Evolutionary conservation across 2,329 filamentous ascomycete species (phyloP), one percentile per base, ranked within the genome.

Genomic region (Onygenales sp.): DNA sequence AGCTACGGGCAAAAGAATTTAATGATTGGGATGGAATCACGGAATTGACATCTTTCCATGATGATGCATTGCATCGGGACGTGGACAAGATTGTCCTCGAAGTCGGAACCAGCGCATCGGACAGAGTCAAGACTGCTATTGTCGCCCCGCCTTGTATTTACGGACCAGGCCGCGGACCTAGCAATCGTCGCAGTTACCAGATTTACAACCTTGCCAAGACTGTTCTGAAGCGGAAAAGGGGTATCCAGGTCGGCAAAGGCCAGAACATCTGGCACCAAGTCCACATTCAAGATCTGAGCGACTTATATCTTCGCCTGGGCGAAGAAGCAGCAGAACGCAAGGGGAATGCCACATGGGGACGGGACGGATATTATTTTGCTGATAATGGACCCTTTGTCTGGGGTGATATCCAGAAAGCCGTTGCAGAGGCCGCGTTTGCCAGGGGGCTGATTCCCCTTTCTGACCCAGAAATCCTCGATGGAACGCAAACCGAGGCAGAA

Each of bases 381-480:
- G 65, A 74, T 54, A 72, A 71, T 55, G 70, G 70, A 0, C 55
- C 66, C 14, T 71, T 71, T 56, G 63, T 67, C 17, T 72, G 69
- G 68, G 70, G 70, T 5, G 67, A 71, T 56, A 63, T 73, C 40
- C 60, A 69, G 55, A 63, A 66, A 10, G 62, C 61, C 1, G 59
- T 72, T 37, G 67, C 69, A 2, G 54, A 68, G 56, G 58, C 80
- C 60, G 81, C 80, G 0, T 70, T 74, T 45, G 73, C 79, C 57
- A 73, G 79, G 61, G 79, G 79, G 0, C 71, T 79, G n/a, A 70
- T 83, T 46, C 57, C 68, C 1, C 65, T 70, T 46, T 61, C 64
- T 1, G 67, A 70, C 21, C 67, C 70, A 2, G 65, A 74, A 50
- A 61, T 70, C 6, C 42, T 69, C 2, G 52, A 65, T 42, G 59